Percentiles rank a stretch among this genome's conserved stretches.
These are phyloP conservation scores for Phytophthora fragariae DNA, from an alignment of 352 stramenopile species.

Conservation along the genomic window DNA sequence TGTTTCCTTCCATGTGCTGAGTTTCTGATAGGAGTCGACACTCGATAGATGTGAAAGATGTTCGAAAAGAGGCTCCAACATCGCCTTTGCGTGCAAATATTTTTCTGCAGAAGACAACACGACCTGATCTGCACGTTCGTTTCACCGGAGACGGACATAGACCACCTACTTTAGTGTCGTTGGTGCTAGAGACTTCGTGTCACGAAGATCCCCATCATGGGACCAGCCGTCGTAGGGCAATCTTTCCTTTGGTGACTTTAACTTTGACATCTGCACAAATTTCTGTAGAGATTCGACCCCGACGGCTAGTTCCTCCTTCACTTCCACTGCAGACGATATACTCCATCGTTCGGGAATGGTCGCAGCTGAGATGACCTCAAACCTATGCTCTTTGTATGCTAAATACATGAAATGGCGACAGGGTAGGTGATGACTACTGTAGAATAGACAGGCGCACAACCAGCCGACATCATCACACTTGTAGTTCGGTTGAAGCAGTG, in stretches of 20 bases:
- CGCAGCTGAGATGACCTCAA: conserved; percentile 6
- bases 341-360: conserved; percentile 6
- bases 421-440: conserved; percentile 14
- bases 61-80: conserved; percentile 19
- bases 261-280: conserved; percentile 14
- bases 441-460: conserved; percentile 7
- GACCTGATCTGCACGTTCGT: background rate
- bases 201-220: too few relatives aligned
- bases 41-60: conserved; percentile 19
- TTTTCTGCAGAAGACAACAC: conserved; percentile 19
- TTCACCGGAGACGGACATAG: too few relatives aligned
- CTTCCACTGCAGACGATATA: background rate
- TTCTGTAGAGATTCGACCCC: background rate
- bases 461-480: background rate
- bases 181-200: too few relatives aligned
- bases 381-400: background rate
- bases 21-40: conserved; percentile 13
- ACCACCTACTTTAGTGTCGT: too few relatives aligned
- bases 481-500: background rate
- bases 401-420: conserved; percentile 19
- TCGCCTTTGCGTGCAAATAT: conserved; percentile 17
- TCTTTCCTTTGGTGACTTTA: conserved; percentile 20
- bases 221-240: background rate
- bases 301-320: conserved; percentile 4
- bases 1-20: conserved; percentile 16